These are phyloP conservation scores for Talaromyces proteolyticus DNA, from an alignment of 495 filamentous ascomycete species.

Conservation along the genomic window DNA sequence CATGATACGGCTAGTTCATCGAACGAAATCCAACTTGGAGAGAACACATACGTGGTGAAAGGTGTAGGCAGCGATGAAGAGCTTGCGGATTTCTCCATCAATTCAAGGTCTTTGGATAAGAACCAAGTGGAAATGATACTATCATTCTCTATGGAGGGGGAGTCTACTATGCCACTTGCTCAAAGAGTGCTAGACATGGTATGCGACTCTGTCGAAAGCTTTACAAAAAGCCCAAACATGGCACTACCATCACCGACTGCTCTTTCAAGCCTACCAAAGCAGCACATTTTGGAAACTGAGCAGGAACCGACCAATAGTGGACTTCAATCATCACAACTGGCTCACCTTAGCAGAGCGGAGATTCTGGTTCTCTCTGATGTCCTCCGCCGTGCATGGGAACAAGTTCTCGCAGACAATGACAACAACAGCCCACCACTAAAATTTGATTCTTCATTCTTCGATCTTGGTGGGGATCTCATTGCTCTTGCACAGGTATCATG, in stretches of 20 bases:
- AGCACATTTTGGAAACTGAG: slow-evolving; percentile 18
- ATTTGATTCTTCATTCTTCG: slow-evolving; percentile 43
- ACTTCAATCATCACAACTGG: slow-evolving; percentile 31
- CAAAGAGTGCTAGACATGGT: slow-evolving; percentile 42
- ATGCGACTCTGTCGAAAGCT: slow-evolving; percentile 37
- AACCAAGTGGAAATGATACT: slow-evolving; percentile 37
- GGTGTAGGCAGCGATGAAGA: slow-evolving; percentile 44
- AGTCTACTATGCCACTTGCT: slow-evolving; percentile 33
- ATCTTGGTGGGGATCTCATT: slow-evolving; percentile 48
- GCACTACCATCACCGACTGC: slow-evolving; percentile 36
- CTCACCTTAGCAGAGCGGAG: slow-evolving; percentile 38
- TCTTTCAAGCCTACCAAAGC: slow-evolving; percentile 26
- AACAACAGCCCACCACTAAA: slow-evolving; percentile 23
- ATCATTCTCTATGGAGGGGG: slow-evolving; percentile 38
- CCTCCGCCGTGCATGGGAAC: slow-evolving; percentile 43
- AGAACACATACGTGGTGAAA: slow-evolving; percentile 41
- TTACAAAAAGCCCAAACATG: slow-evolving; percentile 37
- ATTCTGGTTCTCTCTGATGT: slow-evolving; percentile 40
- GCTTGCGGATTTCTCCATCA: slow-evolving; percentile 43
- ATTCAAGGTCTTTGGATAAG: slow-evolving; percentile 36
- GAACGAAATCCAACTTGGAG: slow-evolving; percentile 36
- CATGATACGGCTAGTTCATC: slow-evolving; percentile 42
- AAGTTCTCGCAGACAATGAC: slow-evolving; percentile 32
- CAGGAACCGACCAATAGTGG: slow-evolving; percentile 17
- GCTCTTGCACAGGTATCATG: slow-evolving; percentile 42